Evolutionary conservation across 805 yeast genomes (phyloP), one percentile per base, ranked within the genome.

Genomic region (Ogataea polymorpha): DNA sequence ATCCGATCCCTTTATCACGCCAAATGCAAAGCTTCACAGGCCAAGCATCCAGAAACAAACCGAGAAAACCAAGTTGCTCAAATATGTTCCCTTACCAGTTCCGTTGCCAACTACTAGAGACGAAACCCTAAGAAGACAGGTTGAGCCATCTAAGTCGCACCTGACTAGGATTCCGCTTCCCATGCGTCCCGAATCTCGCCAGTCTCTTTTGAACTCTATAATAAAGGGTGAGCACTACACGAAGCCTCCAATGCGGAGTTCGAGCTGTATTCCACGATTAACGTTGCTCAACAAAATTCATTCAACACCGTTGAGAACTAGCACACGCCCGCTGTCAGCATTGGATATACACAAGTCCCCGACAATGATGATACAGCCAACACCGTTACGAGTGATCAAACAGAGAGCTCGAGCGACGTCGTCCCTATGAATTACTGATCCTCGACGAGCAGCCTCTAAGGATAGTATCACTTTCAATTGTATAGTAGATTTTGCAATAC

Each of bases 1-100:
- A 6, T 51, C 58, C 3, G 55, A 61, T 44, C 66, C 66, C 12
- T 62, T 62, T 37, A 40, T 54, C 8, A 62, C 66, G 3, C 66
- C 66, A 3, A 48, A 50, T 18, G 41, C 49, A 18, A 50, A 48
- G 32, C 39, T 39, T 7, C 37, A 41, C 23, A 35, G 44, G 10
- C 43, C 56, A 2, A 39, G 21, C 15, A 21, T 49, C 5, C 32
- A 32, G n/a, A 35, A 44, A 18, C 48, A 50, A 3, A 44, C 53
- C 2, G 38, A 35, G 2, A 44, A 47, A 8, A 37, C 32, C 9
- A 44, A 45, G 12, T 47, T 46, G 8, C 32, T 41, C 16, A 55
- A 54, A 35, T 55, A 55, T 32, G 53, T 53, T 13, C 60, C 55
- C 9, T 33, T 57, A 14, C 62, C 62, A 5, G 57, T 53, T n/a